Evolutionary conservation across 495 filamentous ascomycete species (phyloP).

Genomic region (Talaromyces adpressus): DNA sequence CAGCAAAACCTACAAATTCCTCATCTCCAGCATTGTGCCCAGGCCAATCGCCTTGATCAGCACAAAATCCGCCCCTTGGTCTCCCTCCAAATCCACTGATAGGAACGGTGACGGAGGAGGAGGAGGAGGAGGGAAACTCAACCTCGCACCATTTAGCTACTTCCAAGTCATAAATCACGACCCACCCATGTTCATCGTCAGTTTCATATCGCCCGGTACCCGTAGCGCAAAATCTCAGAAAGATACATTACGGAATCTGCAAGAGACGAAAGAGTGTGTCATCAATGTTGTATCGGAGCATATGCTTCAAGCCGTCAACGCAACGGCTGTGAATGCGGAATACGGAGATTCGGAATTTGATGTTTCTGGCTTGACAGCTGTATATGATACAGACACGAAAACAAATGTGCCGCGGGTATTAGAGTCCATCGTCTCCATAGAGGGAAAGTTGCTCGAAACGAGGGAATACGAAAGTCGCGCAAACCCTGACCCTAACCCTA

Average conservation of each 20-base stretch:
- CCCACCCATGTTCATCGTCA: slow-evolving; percentile 81
- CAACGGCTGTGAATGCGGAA: slow-evolving; percentile 67
- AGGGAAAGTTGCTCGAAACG: slow-evolving; percentile 66
- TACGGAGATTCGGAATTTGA: slow-evolving; percentile 78
- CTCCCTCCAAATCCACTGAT: too few relatives aligned
- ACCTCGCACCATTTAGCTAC: slow-evolving; percentile 71
- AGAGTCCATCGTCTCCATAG: slow-evolving; percentile 76
- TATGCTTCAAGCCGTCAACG: slow-evolving; percentile 85
- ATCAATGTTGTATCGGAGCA: slow-evolving; percentile 85
- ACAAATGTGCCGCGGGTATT: slow-evolving; percentile 64
- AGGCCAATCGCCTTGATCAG: slow-evolving; percentile 65
- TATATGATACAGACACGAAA: slow-evolving; percentile 47
- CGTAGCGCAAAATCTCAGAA: slow-evolving; percentile 51
- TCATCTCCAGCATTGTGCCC: slow-evolving; percentile 82
- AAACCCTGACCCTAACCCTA: slow-evolving; percentile 44
- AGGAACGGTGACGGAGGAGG: too few relatives aligned
- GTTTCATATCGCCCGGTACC: slow-evolving; percentile 43
- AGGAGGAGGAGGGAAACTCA: too few relatives aligned
- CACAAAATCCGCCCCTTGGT: slow-evolving; percentile 31
- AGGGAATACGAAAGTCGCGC: slow-evolving; percentile 68
- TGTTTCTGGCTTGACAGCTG: slow-evolving; percentile 67
- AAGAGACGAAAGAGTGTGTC: slow-evolving; percentile 60
- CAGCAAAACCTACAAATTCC: slow-evolving; percentile 80
- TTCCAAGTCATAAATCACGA: slow-evolving; percentile 80
- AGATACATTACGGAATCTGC: slow-evolving; percentile 70